Evolutionary conservation across 1,284 basidiomycete species (phyloP).

Genomic region (Malassezia restricta): DNA sequence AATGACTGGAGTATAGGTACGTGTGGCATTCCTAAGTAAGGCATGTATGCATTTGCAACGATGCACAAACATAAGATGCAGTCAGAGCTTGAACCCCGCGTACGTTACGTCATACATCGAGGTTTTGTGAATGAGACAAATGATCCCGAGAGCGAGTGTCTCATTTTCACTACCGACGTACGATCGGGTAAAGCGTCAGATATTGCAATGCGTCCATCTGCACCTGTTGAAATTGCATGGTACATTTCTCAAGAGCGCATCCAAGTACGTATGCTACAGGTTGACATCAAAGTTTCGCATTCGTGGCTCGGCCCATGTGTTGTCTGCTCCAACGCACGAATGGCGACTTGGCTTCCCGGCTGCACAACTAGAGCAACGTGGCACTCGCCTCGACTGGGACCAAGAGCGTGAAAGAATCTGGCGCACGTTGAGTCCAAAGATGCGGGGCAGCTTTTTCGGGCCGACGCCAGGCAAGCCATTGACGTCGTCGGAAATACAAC

Average conservation of each 20-base stretch:
- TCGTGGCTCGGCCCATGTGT: background rate
- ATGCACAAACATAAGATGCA: too few relatives aligned
- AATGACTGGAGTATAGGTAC: background rate
- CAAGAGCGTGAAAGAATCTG: slow-evolving; percentile 8
- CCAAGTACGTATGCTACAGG: background rate
- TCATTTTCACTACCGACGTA: slow-evolving; percentile 9
- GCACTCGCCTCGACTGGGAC: background rate
- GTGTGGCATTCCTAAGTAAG: background rate
- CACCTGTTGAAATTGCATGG: slow-evolving; percentile 12
- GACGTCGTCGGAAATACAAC: background rate
- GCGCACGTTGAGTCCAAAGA: background rate
- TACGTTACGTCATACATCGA: slow-evolving; percentile 14
- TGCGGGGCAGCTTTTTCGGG: slow-evolving; percentile 4
- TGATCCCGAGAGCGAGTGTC: background rate
- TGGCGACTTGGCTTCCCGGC: background rate
- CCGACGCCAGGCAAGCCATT: slow-evolving; percentile 1
- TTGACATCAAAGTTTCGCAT: slow-evolving; percentile 10
- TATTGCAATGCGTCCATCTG: background rate
- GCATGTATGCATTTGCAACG: slow-evolving; percentile 9
- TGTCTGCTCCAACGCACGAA: background rate
- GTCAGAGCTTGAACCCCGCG: background rate
- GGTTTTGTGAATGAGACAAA: slow-evolving; percentile 7
- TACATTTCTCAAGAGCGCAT: slow-evolving; percentile 1
- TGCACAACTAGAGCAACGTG: background rate
- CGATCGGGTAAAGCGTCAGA: slow-evolving; percentile 6